Evolutionary conservation across 2,329 filamentous ascomycete species (phyloP).

Genomic region (Colletotrichum theobromicola): DNA sequence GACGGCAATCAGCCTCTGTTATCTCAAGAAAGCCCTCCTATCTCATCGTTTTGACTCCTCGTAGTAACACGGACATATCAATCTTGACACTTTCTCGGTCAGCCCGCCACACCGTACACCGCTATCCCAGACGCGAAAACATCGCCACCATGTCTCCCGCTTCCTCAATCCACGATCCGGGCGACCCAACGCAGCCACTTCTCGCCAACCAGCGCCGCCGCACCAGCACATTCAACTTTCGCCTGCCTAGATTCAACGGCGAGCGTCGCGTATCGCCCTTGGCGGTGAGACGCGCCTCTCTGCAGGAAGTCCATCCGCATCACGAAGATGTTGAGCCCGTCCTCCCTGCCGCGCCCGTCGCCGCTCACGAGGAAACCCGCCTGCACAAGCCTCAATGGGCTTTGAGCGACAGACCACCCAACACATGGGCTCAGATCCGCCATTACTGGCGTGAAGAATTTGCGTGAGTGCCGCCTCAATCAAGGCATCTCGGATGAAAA

Average conservation of each 20-base stretch:
- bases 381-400: conserved; percentile 21
- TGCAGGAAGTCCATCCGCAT: conserved; percentile 17
- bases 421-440: conserved; percentile 11
- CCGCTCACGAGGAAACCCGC: conserved; percentile 13
- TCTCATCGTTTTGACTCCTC: neutral
- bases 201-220: neutral
- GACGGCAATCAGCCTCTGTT: neutral
- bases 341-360: conserved; percentile 10
- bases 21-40: neutral
- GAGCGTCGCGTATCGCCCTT: neutral
- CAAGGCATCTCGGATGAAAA: neutral
- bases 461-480: neutral
- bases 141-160: conserved; percentile 1
- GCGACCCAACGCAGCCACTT: conserved; percentile 7
- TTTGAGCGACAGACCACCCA: conserved; percentile 11
- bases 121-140: neutral
- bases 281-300: conserved; percentile 3
- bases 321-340: conserved; percentile 13
- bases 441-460: conserved; percentile 14
- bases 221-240: neutral
- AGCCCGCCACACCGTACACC: neutral
- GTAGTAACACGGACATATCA: neutral
- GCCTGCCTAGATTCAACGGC: neutral
- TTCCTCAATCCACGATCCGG: conserved; percentile 13
- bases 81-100: neutral